phyloP scores from a whole-genome alignment of 176 grass and related monocot species.

The Tillandsia leiboldiana region DNA sequence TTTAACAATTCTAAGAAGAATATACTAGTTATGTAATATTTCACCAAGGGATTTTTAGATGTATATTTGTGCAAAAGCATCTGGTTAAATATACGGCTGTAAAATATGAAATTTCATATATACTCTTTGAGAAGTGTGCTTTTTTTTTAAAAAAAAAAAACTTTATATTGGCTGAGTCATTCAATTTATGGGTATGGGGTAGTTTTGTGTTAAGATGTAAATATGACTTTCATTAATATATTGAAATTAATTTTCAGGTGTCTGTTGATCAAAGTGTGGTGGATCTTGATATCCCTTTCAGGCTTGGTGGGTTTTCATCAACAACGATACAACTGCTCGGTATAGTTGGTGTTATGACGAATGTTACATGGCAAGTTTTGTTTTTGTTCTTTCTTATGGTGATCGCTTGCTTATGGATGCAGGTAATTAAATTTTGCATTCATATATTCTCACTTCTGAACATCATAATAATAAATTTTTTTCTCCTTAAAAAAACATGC shows the following conservation, averaged over 20 bases:
- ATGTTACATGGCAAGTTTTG: constrained; percentile 95
- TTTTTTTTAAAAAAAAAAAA: no score
- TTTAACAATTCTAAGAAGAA: background rate
- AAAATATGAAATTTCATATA: no score
- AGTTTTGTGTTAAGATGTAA: background rate
- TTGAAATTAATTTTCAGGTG: constrained; percentile 55
- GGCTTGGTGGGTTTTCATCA: constrained; percentile 90
- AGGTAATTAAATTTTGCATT: constrained; percentile 39
- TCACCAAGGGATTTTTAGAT: background rate
- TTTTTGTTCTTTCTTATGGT: constrained; percentile 84
- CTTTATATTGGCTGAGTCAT: no score
- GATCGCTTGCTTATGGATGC: constrained; percentile 87
- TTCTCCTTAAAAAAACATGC: no score
- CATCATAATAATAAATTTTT: no score
- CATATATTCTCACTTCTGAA: no score
- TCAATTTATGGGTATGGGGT: no score
- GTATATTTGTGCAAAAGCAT: no score
- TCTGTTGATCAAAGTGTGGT: constrained; percentile 98
- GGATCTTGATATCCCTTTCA: constrained; percentile 95
- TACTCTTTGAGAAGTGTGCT: no score
- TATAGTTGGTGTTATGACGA: constrained; percentile 91
- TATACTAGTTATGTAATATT: background rate
- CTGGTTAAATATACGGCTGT: no score
- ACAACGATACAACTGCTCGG: constrained; percentile 93
- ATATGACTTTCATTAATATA: constrained; percentile 12